Evolutionary conservation across 768 basidiomycete species (phyloP), one percentile per base, ranked within the genome.

Genomic region (Leccinum disarticulatum): DNA sequence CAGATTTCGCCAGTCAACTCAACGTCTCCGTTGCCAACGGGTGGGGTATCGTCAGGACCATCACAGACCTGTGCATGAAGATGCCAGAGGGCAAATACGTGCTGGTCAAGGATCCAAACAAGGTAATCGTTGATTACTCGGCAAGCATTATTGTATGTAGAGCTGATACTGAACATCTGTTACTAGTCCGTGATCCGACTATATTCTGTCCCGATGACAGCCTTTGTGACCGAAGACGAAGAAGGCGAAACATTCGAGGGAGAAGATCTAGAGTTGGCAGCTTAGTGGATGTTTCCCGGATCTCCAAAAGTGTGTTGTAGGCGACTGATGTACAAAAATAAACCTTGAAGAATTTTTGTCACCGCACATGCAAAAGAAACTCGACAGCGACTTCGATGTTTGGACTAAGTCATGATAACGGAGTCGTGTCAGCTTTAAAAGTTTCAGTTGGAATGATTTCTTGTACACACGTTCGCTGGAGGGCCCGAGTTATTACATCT

Each of bases 31-130:
- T 98, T 56, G 79, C 91, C 35, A 98, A 98, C 71, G 97, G 97
- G 11, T 99, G 97, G 97, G 97, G 97, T 56, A 98, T 99, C 68
- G 93, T 98, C 33, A 83, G 97, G 60, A 96, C 92, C 13, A 88
- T 99, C 60, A 90, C 92, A 30, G 97, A 99, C 69, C 76, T 98
- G 61, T 92, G 91, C 74, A 86, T 97, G 86, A 95, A 95, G 75
- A 88, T 95, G 87, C 93, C 93, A 22, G 96, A 98, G 75, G 97
- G 97, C 73, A 97, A 97, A 74, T 99, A 98, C 71, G 91, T 98
- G 14, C 79, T 99, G 28, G 87, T 99, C 55, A 97, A 96, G 77
- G 97, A 99, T 75, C 96, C 97, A 17, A 98, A 98, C 83, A 93
- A 86, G 86, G 95, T 96, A 70, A 57, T 67, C 19, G 82, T 73